Conservation (phyloP, 352 stramenopile genomes). For the Pythium apleroticum region DNA sequence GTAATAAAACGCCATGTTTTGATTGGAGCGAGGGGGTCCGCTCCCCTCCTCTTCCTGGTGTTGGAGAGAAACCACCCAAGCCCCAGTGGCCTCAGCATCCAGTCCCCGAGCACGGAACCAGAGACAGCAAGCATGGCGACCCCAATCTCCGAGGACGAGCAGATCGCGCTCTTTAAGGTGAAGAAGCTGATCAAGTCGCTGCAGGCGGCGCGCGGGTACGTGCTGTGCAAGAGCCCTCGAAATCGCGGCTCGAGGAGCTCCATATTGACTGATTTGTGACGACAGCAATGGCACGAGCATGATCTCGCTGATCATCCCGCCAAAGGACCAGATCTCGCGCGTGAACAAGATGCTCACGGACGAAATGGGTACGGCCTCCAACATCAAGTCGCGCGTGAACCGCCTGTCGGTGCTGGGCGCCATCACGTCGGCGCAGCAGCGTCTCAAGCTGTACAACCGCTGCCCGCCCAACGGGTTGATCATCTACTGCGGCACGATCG, state of each 20-base stretch:
- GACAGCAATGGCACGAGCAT: conserved; percentile 98
- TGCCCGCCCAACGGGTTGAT: conserved; percentile 97
- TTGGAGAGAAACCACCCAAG: conserved; percentile 20
- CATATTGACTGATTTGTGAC: conserved; percentile 5
- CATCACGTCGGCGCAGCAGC: conserved; percentile 99
- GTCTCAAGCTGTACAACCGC: conserved; percentile 98
- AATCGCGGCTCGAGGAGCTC: background rate
- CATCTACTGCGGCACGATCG: conserved; percentile 99
- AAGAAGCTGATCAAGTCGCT: conserved; percentile 99
- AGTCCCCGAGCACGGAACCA: conserved; percentile 1
- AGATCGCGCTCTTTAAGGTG: conserved; percentile 99
- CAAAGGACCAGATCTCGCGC: conserved; percentile 97
- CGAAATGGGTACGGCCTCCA: conserved; percentile 99
- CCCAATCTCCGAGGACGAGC: conserved; percentile 67
- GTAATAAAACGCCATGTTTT: conserved; percentile 24
- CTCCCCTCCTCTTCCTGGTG: conserved; percentile 10
- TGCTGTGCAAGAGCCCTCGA: background rate
- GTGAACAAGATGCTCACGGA: conserved; percentile 98
- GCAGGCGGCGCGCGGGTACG: conserved; percentile 71
- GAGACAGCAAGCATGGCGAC: conserved; percentile 22
- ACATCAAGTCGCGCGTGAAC: conserved; percentile 99
- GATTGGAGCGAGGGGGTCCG: conserved; percentile 25
- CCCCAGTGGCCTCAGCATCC: background rate
- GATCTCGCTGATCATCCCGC: conserved; percentile 99
- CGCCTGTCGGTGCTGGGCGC: conserved; percentile 96